A percentile compares a stretch with the other conserved stretches of the same genome.
Conservation (phyloP, 2,329 filamentous ascomycete species). For the Phialocephala subalpina region DNA sequence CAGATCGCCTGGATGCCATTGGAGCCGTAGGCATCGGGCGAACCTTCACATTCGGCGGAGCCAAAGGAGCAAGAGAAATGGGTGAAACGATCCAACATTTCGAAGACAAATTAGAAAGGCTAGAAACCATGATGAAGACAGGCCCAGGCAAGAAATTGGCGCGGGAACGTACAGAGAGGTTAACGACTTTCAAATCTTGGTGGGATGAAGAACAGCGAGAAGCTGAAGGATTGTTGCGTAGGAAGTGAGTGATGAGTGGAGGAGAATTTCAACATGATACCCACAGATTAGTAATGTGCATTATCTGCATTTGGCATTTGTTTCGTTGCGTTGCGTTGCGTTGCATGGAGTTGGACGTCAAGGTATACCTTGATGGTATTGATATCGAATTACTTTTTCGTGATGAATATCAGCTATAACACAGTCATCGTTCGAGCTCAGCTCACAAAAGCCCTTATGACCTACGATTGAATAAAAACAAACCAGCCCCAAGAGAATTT, state of each 20-base stretch:
- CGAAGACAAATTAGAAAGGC: slow-evolving; percentile 75
- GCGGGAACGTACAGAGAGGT: slow-evolving; percentile 58
- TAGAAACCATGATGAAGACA: slow-evolving; percentile 72
- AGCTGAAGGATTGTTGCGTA: slow-evolving; percentile 38
- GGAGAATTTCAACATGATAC: slow-evolving; percentile 23
- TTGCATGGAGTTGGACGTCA: slow-evolving; percentile 10
- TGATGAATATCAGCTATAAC: background rate
- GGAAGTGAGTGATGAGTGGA: slow-evolving; percentile 28
- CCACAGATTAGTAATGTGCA: slow-evolving; percentile 24
- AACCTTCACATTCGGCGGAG: slow-evolving; percentile 80
- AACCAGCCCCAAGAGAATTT: no score
- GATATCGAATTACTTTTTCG: background rate
- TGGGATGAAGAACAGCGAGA: slow-evolving; percentile 60
- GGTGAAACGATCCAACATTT: slow-evolving; percentile 77
- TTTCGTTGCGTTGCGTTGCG: background rate
- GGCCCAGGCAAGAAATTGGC: slow-evolving; percentile 61
- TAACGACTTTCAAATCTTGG: slow-evolving; percentile 63
- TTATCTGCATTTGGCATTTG: background rate
- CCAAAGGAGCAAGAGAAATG: slow-evolving; percentile 63
- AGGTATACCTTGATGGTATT: slow-evolving; percentile 22
- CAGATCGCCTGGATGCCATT: slow-evolving; percentile 91
- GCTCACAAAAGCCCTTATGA: slow-evolving; percentile 7
- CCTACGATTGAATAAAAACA: background rate
- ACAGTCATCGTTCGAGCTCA: background rate
- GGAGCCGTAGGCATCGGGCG: slow-evolving; percentile 86